These are phyloP conservation scores for Ceratocystis variospora DNA, from an alignment of 2,329 filamentous ascomycete species.

Conservation along the genomic window DNA sequence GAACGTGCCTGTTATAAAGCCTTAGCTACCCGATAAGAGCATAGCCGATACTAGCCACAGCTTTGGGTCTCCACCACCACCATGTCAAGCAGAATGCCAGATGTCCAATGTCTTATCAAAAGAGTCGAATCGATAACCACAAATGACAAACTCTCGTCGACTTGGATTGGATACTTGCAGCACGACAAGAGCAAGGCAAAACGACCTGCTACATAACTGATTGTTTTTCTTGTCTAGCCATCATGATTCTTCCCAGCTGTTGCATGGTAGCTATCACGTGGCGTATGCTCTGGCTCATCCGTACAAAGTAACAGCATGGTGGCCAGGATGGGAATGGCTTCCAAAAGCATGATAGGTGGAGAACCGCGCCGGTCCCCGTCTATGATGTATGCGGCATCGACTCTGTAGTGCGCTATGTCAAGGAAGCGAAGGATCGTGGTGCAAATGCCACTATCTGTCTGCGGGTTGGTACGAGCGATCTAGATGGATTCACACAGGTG, in stretches of 20 bases:
- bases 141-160: not conserved
- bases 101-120: not conserved
- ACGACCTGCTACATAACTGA: not conserved
- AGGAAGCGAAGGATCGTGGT: slow-evolving; percentile 42
- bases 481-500: not conserved
- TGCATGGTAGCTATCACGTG: not conserved
- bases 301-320: not conserved
- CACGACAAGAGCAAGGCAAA: not conserved
- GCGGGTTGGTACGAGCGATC: slow-evolving; percentile 37
- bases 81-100: not conserved
- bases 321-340: not conserved
- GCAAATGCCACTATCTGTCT: slow-evolving; percentile 48
- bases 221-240: not conserved
- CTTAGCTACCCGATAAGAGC: not conserved
- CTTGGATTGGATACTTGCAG: too few relatives aligned
- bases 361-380: not conserved
- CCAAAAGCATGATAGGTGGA: not conserved
- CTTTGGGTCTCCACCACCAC: not conserved
- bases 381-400: slow-evolving; percentile 38
- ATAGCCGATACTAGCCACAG: not conserved
- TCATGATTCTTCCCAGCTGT: not conserved
- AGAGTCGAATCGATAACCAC: not conserved
- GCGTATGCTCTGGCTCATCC: not conserved
- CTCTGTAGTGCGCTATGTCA: slow-evolving; percentile 41
- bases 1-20: not conserved